Base-by-base conservation (phyloP, 805 yeast species). In the Zygoascus ofunaensis region DNA sequence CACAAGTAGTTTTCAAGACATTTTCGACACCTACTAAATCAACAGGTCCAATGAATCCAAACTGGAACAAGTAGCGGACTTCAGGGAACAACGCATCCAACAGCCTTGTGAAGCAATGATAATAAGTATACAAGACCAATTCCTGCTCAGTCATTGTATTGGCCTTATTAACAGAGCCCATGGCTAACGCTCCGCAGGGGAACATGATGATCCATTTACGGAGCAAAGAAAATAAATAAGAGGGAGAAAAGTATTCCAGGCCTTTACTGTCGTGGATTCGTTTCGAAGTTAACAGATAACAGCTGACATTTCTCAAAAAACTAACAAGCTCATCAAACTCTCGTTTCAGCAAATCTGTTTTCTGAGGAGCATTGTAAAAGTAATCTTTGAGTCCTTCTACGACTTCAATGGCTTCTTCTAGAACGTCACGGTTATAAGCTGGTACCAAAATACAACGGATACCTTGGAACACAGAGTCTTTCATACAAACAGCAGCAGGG, bases 81-180 rank as follows among this genome's bases (percentile, higher is more conserved):
- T 65, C 69, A 7, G 69, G 62, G 42, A 63, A 63, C 26, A 65
- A 50, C 1, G 68, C 64, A 45, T 58, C 64, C 37, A 65, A 42
- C 1, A 62, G 56, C 15, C 62, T 52, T 12, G 62, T 55, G 3
- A 54, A 59, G 3, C 67, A 66, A 37, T 61, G 66, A 48, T 55
- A 65, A 47, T 61, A 65, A 5, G 60, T 46, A 23, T 55, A 56
- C 10, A 65, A 46, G 14, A 64, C 42, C n/a, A 53, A 45, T 10
- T 43, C 39, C 18, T 34, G 37, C 10, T 33, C 33, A 14, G 32
- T 20, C n/a, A 28, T 7, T 5, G 37, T 24, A 34, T 22, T 23
- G 19, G 42, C 17, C 17, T 19, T 24, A 14, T 35, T 5, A 4
- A 37, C 39, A 30, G 23, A 26, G 28, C 22, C 38, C 28, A 34